Evolutionary conservation across 2,329 filamentous ascomycete species (phyloP), one percentile per base, ranked within the genome.

Genomic region (Botryotinia narcissicola): DNA sequence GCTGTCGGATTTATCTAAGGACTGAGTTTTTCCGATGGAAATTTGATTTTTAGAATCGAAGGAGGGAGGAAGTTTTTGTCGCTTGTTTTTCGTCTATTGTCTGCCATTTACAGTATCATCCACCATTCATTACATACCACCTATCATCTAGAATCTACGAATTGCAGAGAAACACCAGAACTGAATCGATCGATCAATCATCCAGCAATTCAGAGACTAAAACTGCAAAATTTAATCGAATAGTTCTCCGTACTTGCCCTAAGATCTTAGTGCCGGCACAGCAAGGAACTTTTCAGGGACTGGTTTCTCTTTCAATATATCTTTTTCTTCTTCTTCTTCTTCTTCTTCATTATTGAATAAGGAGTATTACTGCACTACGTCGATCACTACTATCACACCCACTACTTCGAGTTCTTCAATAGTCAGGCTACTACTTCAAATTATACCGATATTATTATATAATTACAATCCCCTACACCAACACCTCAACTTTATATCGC

Each of bases 221-320:
- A 59, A 20, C 2, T 20, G 8, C 8, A 8, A 72, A 74, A 57
- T 70, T 40, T 61, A 74, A 72, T 61, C 35, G 59, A 10, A 37
- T 3, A 40, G 32, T 40, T 61, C 10, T 61, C 20, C 35, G 22
- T 40, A 16, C 35, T 61, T 61, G 59, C 59, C 59, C 22, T 40
- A 37, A 40, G 10, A 37, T 7, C 20, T 61, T 16, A 61, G 59
- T 61, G 59, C 22, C 59, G 59, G 59, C 59, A 61, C 35, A 8
- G 18, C 5, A 40, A 40, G 59, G n/a, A 37, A 61, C n/a, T 61
- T 61, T 35, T 61, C 59, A 22, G 35, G 12, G 12, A 40, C 6
- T 3, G 5, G 12, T 18, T 54, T 18, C 4, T 54, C 25, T n/a
- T 54, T 54, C n/a, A 6, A 54, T 54, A 54, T 3, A 3, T 42